Evolutionary conservation across 1,139 yeast species (phyloP).

Genomic region (Casaregolazyma lundiana): DNA sequence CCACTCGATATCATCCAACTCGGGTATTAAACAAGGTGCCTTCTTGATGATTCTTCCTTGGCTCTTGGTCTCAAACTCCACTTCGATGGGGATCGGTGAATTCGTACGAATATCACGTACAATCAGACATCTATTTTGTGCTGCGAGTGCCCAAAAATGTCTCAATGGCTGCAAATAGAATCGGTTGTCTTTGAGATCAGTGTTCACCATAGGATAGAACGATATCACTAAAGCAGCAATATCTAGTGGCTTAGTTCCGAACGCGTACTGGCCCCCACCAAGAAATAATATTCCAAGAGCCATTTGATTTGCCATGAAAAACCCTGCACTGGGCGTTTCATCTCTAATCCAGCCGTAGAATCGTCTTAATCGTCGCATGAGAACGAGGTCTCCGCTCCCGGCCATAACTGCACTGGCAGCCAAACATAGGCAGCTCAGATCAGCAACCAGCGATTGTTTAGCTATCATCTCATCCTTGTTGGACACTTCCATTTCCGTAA

Average conservation of each 20-base stretch:
- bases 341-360: conserved; percentile 46
- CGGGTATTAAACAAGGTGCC: conserved; percentile 71
- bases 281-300: conserved; percentile 83
- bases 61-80: conserved; percentile 38
- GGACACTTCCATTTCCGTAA: conserved; percentile 42
- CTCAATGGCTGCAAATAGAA: conserved; percentile 80
- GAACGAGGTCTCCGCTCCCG: conserved; percentile 83
- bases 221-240: conserved; percentile 72
- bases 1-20: conserved; percentile 44
- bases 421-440: conserved; percentile 58
- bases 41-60: background rate
- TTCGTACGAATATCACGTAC: conserved; percentile 63
- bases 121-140: conserved; percentile 74
- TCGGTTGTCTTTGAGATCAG: conserved; percentile 36
- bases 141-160: conserved; percentile 87
- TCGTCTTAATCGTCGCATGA: conserved; percentile 66
- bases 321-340: conserved; percentile 48
- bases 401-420: conserved; percentile 77
- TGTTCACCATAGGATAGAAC: conserved; percentile 69
- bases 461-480: conserved; percentile 62
- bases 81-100: conserved; percentile 40
- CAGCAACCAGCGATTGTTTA: conserved; percentile 49
- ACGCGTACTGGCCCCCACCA: conserved; percentile 91
- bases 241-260: conserved; percentile 59
- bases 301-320: conserved; percentile 73